These are phyloP conservation scores for Eutypa lata DNA, from an alignment of 2,329 filamentous ascomycete species.

Conservation along the genomic window DNA sequence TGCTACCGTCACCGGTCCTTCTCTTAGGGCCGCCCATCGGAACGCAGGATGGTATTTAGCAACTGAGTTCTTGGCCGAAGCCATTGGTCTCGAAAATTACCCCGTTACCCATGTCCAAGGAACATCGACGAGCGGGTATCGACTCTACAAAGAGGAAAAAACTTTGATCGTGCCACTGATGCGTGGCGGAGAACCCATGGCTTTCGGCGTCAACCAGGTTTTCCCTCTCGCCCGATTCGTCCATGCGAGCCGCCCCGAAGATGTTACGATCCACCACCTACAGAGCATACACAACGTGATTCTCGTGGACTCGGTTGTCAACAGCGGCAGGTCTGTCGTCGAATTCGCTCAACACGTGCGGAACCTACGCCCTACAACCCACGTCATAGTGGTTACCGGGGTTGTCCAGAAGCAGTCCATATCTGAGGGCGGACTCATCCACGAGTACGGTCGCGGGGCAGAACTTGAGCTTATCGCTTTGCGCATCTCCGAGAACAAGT, in stretches of 20 bases:
- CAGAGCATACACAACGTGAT: constrained; percentile 38
- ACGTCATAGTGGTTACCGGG: constrained; percentile 53
- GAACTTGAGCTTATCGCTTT: constrained; percentile 45
- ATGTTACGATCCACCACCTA: constrained; percentile 43
- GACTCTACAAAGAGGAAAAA: constrained; percentile 41
- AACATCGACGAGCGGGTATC: constrained; percentile 39
- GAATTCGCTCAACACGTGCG: constrained; percentile 47
- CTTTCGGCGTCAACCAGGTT: constrained; percentile 51
- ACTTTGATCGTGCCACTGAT: constrained; percentile 60
- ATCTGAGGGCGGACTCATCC: constrained; percentile 3
- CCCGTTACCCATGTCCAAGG: constrained; percentile 51
- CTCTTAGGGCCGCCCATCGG: constrained; percentile 46
- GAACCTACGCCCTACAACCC: constrained; percentile 31
- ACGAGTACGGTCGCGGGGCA: constrained; percentile 2
- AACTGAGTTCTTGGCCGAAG: constrained; percentile 39
- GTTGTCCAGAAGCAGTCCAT: constrained; percentile 45
- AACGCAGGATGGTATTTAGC: constrained; percentile 53
- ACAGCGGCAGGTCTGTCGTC: constrained; percentile 49
- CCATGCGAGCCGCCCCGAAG: constrained; percentile 36
- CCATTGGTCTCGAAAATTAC: constrained; percentile 49
- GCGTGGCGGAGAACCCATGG: constrained; percentile 62
- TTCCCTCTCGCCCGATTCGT: constrained; percentile 51
- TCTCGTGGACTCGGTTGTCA: constrained; percentile 59
- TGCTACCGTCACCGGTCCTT: constrained; percentile 39
- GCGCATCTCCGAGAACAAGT: constrained; percentile 54